phyloP scores from a whole-genome alignment of 345 rosid species.

The thale cress (Arabidopsis thaliana) region DNA sequence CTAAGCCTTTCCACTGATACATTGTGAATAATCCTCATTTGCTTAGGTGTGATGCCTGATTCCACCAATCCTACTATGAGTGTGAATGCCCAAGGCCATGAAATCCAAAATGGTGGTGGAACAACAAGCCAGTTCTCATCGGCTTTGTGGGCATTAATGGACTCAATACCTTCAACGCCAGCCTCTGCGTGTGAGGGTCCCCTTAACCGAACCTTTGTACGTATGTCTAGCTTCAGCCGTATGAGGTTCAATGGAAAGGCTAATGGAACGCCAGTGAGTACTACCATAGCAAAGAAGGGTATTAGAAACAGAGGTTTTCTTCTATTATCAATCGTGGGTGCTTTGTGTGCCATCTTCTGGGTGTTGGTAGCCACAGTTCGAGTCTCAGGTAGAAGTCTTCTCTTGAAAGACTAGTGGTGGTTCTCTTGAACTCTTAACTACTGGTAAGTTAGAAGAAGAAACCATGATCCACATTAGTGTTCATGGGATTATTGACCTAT shows the following conservation, averaged over 20 bases:
- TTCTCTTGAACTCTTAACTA: conserved; percentile 20
- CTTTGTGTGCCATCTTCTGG: conserved; percentile 72
- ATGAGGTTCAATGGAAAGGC: conserved; percentile 49
- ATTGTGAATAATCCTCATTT: conserved; percentile 19
- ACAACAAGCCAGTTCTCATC: conserved; percentile 62
- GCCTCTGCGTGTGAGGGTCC: conserved; percentile 89
- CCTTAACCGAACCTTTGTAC: conserved; percentile 72
- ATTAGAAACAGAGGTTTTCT: conserved; percentile 55
- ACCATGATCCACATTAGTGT: conserved; percentile 13
- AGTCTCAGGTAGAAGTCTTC: conserved; percentile 46
- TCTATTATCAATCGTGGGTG: conserved; percentile 66
- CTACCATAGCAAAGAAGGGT: conserved; percentile 46
- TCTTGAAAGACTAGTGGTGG: conserved; percentile 27
- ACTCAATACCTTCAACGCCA: conserved; percentile 86
- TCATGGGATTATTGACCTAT: conserved; percentile 29
- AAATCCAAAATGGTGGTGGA: conserved; percentile 32
- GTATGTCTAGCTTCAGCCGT: conserved; percentile 91
- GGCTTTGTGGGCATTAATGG: conserved; percentile 79
- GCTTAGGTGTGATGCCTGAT: conserved; percentile 39
- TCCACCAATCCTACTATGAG: conserved; percentile 27
- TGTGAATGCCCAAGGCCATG: conserved; percentile 33
- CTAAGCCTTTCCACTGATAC: conserved; percentile 34
- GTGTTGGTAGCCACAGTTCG: conserved; percentile 57
- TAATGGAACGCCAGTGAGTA: conserved; percentile 41
- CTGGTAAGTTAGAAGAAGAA: conserved; percentile 19